phyloP scores from a whole-genome alignment of 805 yeast species.

The Novakomyces olei region DNA sequence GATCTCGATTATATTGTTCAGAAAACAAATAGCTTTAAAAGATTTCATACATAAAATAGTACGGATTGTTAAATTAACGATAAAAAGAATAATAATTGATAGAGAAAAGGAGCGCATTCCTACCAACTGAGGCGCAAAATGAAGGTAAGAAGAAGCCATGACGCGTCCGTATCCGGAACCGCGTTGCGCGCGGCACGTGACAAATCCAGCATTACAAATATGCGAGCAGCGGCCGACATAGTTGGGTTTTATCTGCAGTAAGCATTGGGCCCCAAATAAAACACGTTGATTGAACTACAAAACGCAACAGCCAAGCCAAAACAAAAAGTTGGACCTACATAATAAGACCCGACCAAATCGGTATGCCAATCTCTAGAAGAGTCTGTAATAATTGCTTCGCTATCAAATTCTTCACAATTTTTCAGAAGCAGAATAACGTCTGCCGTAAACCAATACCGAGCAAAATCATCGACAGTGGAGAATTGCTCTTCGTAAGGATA shows the following conservation, averaged over 20 bases:
- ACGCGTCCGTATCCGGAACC: constrained; percentile 48
- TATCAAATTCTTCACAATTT: not conserved
- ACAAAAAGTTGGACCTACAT: constrained; percentile 16
- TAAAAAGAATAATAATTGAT: no score
- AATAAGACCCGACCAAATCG: not conserved
- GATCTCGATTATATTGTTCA: no score
- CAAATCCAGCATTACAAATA: constrained; percentile 69
- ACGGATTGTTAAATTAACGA: no score
- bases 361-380: not conserved
- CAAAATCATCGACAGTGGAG: not conserved
- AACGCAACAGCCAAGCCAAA: no score
- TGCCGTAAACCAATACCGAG: not conserved
- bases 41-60: no score
- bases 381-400: not conserved
- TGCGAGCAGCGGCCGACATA: constrained; percentile 70
- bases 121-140: constrained; percentile 44
- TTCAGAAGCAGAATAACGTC: not conserved
- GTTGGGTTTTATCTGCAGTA: constrained; percentile 72
- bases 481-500: not conserved
- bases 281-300: no score
- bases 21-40: no score
- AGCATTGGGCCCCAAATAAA: no score
- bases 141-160: constrained; percentile 45
- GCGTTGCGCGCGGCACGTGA: constrained; percentile 37
- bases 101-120: not conserved